Percentiles rank a stretch among this genome's conserved stretches.
Conservation (phyloP, 78 protist species). For the Chrysochromulina parva region DNA sequence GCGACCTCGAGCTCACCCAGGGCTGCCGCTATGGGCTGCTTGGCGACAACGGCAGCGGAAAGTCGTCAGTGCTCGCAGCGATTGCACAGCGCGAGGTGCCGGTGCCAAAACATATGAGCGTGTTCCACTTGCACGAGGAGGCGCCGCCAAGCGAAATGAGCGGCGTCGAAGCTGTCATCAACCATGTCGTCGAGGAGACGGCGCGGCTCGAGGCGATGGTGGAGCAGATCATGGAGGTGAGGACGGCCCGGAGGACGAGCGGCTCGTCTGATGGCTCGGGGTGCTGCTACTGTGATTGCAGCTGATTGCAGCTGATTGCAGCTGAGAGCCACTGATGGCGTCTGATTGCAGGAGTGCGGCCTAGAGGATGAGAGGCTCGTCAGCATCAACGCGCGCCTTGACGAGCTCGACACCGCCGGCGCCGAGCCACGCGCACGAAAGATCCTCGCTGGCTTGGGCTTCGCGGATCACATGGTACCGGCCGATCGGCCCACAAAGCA, state of each 20-base stretch:
- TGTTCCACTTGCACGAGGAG: background rate
- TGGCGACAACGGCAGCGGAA: background rate
- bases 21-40: background rate
- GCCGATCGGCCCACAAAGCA: background rate
- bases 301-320: no score
- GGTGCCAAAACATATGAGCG: background rate
- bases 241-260: no score
- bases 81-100: background rate
- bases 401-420: background rate
- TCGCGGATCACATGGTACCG: constrained; percentile 16
- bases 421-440: background rate
- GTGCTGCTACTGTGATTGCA: no score
- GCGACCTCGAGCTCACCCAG: background rate
- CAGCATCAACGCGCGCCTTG: background rate
- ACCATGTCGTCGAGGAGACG: background rate
- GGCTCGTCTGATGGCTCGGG: no score
- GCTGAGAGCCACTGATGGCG: no score
- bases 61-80: background rate
- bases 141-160: background rate
- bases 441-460: constrained; percentile 20
- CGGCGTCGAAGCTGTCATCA: background rate
- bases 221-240: background rate
- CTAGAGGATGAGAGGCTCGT: background rate
- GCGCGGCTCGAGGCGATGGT: background rate
- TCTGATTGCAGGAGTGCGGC: no score